Evolutionary conservation across 805 yeast genomes (phyloP).

Genomic region (Teunomyces panamensis): DNA sequence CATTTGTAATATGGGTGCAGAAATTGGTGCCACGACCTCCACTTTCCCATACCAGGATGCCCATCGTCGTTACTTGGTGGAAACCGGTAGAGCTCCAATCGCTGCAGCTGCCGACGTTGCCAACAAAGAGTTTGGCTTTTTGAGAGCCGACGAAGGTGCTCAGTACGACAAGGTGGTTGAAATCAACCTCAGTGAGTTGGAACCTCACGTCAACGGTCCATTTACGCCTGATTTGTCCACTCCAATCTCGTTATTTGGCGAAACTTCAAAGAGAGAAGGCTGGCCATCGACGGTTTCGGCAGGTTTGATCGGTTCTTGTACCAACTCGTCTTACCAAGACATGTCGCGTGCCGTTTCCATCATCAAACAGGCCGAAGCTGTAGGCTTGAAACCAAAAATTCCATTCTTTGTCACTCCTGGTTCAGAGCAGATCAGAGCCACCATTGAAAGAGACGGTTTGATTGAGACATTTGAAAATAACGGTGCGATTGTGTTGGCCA

Average conservation of each 20-base stretch:
- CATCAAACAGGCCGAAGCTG: constrained; percentile 84
- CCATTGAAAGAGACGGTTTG: constrained; percentile 95
- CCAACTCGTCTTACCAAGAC: constrained; percentile 97
- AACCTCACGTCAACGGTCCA: constrained; percentile 97
- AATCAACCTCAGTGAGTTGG: constrained; percentile 82
- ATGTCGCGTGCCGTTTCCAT: constrained; percentile 96
- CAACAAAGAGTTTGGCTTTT: constrained; percentile 54
- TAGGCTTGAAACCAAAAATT: constrained; percentile 88
- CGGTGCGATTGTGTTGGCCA: constrained; percentile 93
- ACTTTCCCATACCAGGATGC: constrained; percentile 93
- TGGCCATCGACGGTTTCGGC: constrained; percentile 95
- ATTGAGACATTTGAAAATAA: constrained; percentile 82
- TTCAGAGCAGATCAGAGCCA: constrained; percentile 97
- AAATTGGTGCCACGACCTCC: constrained; percentile 97
- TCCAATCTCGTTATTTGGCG: constrained; percentile 84
- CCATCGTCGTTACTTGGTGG: constrained; percentile 84
- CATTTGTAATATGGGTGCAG: constrained; percentile 99
- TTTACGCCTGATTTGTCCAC: constrained; percentile 98
- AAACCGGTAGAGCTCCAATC: constrained; percentile 82
- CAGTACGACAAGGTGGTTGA: constrained; percentile 93
- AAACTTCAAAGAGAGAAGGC: constrained; percentile 74
- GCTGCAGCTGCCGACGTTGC: constrained; percentile 76
- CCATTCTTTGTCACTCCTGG: constrained; percentile 95
- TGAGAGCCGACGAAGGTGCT: constrained; percentile 88
- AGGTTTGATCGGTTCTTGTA: constrained; percentile 97